phyloP scores from a whole-genome alignment of 257 asterid genomes.

The Eucommia ulmoides region DNA sequence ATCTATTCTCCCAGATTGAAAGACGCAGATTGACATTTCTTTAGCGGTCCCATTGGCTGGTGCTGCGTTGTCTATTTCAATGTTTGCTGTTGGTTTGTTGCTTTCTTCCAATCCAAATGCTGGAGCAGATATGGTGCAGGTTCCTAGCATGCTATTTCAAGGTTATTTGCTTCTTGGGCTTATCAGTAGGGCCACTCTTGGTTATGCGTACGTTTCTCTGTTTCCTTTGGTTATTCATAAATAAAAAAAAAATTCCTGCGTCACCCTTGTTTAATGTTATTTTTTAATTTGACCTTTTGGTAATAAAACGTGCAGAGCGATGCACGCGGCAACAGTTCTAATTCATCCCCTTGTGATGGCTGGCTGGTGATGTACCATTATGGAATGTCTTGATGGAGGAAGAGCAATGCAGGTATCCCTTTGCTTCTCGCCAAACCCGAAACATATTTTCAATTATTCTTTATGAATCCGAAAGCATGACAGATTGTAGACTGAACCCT shows the following conservation, averaged over 20 bases:
- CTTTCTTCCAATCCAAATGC: conserved; percentile 73
- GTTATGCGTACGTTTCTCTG: conserved; percentile 52
- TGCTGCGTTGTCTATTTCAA: conserved; percentile 67
- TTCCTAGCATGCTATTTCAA: conserved; percentile 91
- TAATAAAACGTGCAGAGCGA: conserved; percentile 33
- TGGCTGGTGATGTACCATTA: conserved; percentile 62
- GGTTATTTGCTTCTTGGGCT: conserved; percentile 97
- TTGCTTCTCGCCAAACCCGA: conserved; percentile 1
- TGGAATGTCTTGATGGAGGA: conserved; percentile 88
- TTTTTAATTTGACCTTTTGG: conserved; percentile 7
- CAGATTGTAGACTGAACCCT: too few relatives aligned
- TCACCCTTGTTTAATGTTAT: background rate
- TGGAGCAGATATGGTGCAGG: conserved; percentile 78
- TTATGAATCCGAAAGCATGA: too few relatives aligned
- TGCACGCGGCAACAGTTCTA: conserved; percentile 73
- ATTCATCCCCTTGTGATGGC: conserved; percentile 88
- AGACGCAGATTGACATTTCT: conserved; percentile 78
- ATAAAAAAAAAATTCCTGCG: background rate
- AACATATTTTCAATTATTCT: background rate
- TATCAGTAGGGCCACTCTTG: conserved; percentile 67
- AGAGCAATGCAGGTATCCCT: conserved; percentile 82
- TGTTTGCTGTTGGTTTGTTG: conserved; percentile 72
- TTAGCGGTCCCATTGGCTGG: conserved; percentile 89
- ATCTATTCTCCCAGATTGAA: conserved; percentile 93
- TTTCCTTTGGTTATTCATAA: background rate